Conservation (phyloP, 352 stramenopile species). For the Blastocystis sp. region DNA sequence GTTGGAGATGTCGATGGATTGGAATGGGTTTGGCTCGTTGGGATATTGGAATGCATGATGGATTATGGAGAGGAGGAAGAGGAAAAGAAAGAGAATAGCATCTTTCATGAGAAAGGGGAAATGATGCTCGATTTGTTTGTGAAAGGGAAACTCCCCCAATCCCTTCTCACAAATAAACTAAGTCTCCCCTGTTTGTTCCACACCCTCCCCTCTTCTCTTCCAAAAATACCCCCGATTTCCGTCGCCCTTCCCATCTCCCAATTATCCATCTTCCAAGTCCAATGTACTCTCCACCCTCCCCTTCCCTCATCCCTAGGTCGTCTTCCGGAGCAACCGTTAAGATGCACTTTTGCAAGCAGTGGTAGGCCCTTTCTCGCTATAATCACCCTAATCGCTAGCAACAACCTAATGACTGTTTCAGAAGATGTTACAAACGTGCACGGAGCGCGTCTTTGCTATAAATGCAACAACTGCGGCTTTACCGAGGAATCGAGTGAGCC, state of each 20-base stretch:
- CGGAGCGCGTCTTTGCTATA: slow-evolving; percentile 46
- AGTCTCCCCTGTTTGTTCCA: background rate
- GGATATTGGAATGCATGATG: no score
- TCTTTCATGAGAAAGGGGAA: no score
- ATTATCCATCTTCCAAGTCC: background rate
- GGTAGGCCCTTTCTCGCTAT: background rate
- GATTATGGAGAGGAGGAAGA: no score
- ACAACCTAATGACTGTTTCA: slow-evolving; percentile 47
- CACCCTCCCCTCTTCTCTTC: background rate
- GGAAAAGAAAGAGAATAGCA: no score
- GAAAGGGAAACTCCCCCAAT: no score
- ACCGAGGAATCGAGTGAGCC: slow-evolving; percentile 41
- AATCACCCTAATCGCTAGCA: slow-evolving; percentile 9
- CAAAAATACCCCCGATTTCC: background rate
- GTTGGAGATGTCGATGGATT: no score
- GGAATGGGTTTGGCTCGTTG: no score
- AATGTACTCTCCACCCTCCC: background rate
- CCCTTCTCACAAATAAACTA: no score
- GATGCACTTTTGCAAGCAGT: slow-evolving; percentile 68
- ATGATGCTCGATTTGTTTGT: no score
- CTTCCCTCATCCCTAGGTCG: slow-evolving; percentile 16
- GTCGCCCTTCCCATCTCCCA: background rate
- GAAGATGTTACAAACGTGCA: slow-evolving; percentile 34
- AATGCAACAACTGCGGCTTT: slow-evolving; percentile 55
- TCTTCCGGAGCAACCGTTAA: slow-evolving; percentile 20